Conservation (phyloP, 345 rosid genomes). For the Acer negundo region DNA sequence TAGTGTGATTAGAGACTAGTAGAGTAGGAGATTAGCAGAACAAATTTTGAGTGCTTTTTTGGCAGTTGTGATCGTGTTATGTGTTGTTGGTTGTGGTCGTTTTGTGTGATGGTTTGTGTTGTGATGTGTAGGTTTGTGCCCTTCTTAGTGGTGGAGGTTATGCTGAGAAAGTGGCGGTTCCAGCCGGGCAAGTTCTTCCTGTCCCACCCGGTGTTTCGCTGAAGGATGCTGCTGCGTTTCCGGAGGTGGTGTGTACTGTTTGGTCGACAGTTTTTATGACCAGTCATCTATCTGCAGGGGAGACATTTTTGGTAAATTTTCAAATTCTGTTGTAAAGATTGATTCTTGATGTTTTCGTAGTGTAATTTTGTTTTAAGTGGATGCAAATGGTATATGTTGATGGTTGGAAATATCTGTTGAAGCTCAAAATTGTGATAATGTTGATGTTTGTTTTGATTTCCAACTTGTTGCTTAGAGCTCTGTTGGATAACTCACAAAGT, state of each 20-base stretch:
- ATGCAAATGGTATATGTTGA: no score
- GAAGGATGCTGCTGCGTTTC: conserved; percentile 58
- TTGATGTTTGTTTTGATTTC: not conserved
- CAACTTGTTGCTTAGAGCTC: not conserved
- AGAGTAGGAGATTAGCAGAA: no score
- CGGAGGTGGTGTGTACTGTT: no score
- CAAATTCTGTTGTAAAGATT: no score
- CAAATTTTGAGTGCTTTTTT: not conserved
- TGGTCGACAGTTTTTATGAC: no score
- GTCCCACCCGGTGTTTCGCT: conserved; percentile 53
- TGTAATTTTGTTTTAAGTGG: no score
- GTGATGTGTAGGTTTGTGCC: conserved; percentile 53
- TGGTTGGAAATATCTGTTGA: no score
- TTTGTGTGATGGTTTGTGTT: not conserved
- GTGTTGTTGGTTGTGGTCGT: not conserved
- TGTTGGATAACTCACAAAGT: no score
- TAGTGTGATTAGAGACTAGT: not conserved
- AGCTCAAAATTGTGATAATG: not conserved
- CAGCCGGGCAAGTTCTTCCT: conserved; percentile 64
- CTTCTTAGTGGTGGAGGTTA: conserved; percentile 68
- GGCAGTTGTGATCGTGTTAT: not conserved
- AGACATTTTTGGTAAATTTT: no score
- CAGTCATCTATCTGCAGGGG: no score
- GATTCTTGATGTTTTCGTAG: no score
- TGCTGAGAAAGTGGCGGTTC: conserved; percentile 72